These are phyloP conservation scores for Coffea humblotiana DNA, from an alignment of 305 asterid genomes.

Conservation along the genomic window DNA sequence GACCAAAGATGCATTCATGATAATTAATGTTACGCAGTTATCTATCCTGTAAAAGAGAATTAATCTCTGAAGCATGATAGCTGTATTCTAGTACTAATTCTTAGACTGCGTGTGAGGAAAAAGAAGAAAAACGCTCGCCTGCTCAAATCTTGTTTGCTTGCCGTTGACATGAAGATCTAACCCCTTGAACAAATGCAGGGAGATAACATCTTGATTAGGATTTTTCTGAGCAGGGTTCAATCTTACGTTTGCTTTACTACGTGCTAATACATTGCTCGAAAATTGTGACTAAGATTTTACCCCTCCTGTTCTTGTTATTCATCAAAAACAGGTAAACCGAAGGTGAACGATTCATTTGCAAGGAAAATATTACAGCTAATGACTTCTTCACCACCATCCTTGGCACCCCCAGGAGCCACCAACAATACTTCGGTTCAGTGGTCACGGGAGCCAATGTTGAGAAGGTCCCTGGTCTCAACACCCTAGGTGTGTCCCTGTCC, in stretches of 20 bases:
- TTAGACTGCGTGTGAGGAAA: background rate
- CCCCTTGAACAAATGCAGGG: background rate
- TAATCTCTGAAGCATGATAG: background rate
- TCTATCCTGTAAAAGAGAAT: background rate
- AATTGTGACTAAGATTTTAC: background rate
- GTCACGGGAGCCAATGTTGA: conserved; percentile 77
- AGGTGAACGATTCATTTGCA: conserved; percentile 68
- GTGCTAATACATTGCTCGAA: background rate
- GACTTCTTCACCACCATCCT: conserved; percentile 63
- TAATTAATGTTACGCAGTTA: background rate
- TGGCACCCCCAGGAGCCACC: conserved; percentile 52
- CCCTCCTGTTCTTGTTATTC: background rate
- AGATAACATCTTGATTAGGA: background rate
- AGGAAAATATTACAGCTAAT: conserved; percentile 52
- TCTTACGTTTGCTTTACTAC: background rate
- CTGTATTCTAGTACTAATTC: background rate
- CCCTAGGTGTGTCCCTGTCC: conserved; percentile 71
- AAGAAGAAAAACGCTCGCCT: background rate
- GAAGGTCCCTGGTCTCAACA: conserved; percentile 80
- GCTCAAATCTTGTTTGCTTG: background rate
- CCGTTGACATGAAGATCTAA: background rate
- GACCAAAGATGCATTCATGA: background rate
- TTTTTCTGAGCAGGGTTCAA: background rate
- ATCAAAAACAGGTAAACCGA: conserved; percentile 20
- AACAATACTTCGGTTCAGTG: conserved; percentile 62